Evolutionary conservation across 2,329 filamentous ascomycete species (phyloP).

Genomic region (Fusarium siculi): DNA sequence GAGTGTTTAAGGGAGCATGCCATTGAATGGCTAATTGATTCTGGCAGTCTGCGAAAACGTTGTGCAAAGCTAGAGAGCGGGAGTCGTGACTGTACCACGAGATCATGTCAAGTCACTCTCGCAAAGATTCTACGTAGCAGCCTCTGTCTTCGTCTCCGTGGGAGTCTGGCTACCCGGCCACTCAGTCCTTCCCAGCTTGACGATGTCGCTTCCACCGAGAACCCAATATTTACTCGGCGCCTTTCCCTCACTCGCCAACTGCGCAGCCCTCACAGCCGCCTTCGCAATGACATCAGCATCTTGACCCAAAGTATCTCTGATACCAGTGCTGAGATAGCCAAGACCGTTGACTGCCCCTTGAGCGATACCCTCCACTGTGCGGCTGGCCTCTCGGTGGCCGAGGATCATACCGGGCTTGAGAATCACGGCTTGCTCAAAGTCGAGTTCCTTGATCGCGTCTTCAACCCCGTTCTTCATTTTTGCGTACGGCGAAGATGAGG

Average conservation of each 20-base stretch:
- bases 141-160: constrained; percentile 15
- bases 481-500: constrained; percentile 61
- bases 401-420: constrained; percentile 79
- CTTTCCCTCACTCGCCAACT: constrained; percentile 68
- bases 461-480: constrained; percentile 91
- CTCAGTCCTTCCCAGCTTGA: constrained; percentile 72
- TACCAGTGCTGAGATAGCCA: constrained; percentile 62
- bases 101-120: background rate
- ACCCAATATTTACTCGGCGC: constrained; percentile 71
- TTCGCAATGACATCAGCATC: constrained; percentile 78
- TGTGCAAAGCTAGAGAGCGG: background rate
- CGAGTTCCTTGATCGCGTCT: constrained; percentile 75
- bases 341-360: constrained; percentile 65
- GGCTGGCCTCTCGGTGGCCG: constrained; percentile 72
- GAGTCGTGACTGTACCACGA: background rate
- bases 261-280: constrained; percentile 70
- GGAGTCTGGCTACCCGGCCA: constrained; percentile 53
- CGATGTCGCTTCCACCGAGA: constrained; percentile 69
- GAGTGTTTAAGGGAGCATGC: background rate
- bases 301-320: constrained; percentile 77
- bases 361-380: constrained; percentile 67
- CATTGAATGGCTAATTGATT: background rate
- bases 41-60: background rate
- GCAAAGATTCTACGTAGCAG: background rate
- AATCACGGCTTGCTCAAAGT: constrained; percentile 82